Evolutionary conservation across 805 yeast genomes (phyloP).

Genomic region (Zygosaccharomyces bisporus): DNA sequence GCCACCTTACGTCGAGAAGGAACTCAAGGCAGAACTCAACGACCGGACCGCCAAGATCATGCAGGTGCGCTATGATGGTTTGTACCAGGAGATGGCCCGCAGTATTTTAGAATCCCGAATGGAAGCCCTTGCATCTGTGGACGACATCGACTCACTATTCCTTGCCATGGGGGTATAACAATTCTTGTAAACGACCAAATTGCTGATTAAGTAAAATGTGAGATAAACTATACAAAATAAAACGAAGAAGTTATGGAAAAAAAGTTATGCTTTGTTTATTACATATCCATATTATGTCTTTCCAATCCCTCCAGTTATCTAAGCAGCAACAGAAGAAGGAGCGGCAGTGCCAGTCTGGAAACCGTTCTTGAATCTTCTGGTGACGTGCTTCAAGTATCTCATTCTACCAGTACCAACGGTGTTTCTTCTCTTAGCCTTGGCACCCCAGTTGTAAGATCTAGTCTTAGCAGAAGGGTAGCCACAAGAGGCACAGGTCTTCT

Average conservation of each 20-base stretch:
- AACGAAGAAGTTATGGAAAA: slow-evolving; percentile 10
- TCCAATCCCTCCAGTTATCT: slow-evolving; percentile 34
- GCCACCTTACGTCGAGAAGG: slow-evolving; percentile 39
- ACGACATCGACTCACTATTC: slow-evolving; percentile 74
- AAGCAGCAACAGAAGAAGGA: slow-evolving; percentile 55
- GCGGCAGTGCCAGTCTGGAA: slow-evolving; percentile 82
- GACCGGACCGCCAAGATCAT: slow-evolving; percentile 22
- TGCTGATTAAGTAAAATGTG: slow-evolving; percentile 7
- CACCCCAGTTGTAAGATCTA: slow-evolving; percentile 99
- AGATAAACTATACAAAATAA: slow-evolving; percentile 11
- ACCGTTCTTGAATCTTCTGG: slow-evolving; percentile 98
- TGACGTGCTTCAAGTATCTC: slow-evolving; percentile 94
- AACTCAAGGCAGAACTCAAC: slow-evolving; percentile 40
- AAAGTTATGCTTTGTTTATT: slow-evolving; percentile 10
- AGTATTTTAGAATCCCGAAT: slow-evolving; percentile 52
- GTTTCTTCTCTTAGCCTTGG: slow-evolving; percentile 98
- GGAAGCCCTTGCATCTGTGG: slow-evolving; percentile 57
- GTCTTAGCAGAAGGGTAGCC: slow-evolving; percentile 99
- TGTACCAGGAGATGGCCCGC: slow-evolving; percentile 57
- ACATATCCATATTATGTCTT: slow-evolving; percentile 8
- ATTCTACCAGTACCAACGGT: slow-evolving; percentile 99
- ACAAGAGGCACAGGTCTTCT: slow-evolving; percentile 98
- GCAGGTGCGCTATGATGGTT: slow-evolving; percentile 22
- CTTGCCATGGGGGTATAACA: slow-evolving; percentile 53
- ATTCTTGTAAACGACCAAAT: slow-evolving; percentile 1